These are phyloP conservation scores for Carpinus viminea DNA, from an alignment of 306 rosid species.

Conservation along the genomic window DNA sequence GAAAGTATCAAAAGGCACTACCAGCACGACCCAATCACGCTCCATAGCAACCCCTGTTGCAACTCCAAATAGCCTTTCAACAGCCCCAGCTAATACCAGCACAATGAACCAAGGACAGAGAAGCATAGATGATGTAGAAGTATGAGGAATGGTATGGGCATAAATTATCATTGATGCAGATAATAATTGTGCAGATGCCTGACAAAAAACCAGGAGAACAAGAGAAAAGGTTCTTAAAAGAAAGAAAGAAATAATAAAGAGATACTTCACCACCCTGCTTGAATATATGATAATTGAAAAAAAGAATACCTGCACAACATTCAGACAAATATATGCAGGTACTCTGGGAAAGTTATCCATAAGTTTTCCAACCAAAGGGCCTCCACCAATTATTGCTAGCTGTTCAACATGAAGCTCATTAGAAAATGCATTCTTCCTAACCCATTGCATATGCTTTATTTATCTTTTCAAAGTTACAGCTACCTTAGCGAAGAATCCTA, in stretches of 20 bases:
- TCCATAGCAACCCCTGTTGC: conserved; percentile 93
- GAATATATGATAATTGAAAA: conserved; percentile 3
- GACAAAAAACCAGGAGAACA: conserved; percentile 30
- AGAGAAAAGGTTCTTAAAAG: conserved; percentile 14
- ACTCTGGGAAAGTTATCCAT: conserved; percentile 88
- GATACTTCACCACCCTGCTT: not conserved
- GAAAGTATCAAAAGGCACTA: conserved; percentile 38
- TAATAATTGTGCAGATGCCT: conserved; percentile 88
- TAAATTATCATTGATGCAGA: conserved; percentile 76
- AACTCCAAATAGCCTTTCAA: conserved; percentile 81
- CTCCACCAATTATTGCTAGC: conserved; percentile 70
- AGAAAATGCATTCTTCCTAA: conserved; percentile 22
- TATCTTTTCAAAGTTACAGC: conserved; percentile 17
- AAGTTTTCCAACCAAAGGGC: conserved; percentile 83
- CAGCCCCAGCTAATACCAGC: conserved; percentile 77
- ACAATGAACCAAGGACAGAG: conserved; percentile 79
- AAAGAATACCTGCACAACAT: conserved; percentile 66
- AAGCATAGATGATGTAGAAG: conserved; percentile 63
- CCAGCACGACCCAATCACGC: conserved; percentile 99
- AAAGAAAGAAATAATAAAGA: not conserved
- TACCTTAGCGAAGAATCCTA: conserved; percentile 89
- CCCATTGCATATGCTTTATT: conserved; percentile 1
- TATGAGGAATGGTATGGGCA: conserved; percentile 60
- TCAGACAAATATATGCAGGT: conserved; percentile 65
- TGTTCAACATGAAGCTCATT: conserved; percentile 31